Percentiles rank a stretch among this genome's conserved stretches.
These are phyloP conservation scores for Peronospora belbahrii DNA, from an alignment of 352 stramenopile species.

Conservation along the genomic window DNA sequence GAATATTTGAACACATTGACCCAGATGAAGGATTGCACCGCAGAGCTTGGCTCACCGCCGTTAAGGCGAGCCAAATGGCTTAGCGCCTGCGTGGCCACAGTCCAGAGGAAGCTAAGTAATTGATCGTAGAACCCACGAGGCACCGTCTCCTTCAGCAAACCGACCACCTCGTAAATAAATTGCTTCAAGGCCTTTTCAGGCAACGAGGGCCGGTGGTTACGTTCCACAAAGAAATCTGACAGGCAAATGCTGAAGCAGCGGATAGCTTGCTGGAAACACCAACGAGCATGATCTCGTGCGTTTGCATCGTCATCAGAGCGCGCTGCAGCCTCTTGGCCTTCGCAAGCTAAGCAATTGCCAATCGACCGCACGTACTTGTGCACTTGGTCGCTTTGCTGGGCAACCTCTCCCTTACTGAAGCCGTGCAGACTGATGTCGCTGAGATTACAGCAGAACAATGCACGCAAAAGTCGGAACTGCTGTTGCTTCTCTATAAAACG, in stretches of 20 bases:
- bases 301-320: conserved; percentile 25
- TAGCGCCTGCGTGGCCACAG: conserved; percentile 49
- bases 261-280: conserved; percentile 65
- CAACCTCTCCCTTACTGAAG: conserved; percentile 11
- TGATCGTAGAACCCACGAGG: conserved; percentile 48
- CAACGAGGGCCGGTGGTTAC: conserved; percentile 3
- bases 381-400: conserved; percentile 23
- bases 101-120: conserved; percentile 57
- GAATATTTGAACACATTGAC: conserved; percentile 81
- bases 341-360: conserved; percentile 54
- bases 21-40: conserved; percentile 69
- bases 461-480: conserved; percentile 54
- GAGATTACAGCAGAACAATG: conserved; percentile 59
- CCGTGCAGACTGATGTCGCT: conserved; percentile 49
- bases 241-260: conserved; percentile 68
- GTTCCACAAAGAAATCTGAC: conserved; percentile 44
- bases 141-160: conserved; percentile 59
- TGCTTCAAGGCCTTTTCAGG: conserved; percentile 33
- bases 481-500: conserved; percentile 59
- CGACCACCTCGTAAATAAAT: conserved; percentile 59
- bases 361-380: conserved; percentile 54
- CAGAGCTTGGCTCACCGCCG: conserved; percentile 23
- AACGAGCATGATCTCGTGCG: conserved; percentile 29
- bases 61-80: conserved; percentile 25
- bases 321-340: conserved; percentile 40